Percentiles rank a stretch among this genome's conserved stretches.
Conservation (phyloP, 1,284 basidiomycete genomes). For the Blastosporella zonata region DNA sequence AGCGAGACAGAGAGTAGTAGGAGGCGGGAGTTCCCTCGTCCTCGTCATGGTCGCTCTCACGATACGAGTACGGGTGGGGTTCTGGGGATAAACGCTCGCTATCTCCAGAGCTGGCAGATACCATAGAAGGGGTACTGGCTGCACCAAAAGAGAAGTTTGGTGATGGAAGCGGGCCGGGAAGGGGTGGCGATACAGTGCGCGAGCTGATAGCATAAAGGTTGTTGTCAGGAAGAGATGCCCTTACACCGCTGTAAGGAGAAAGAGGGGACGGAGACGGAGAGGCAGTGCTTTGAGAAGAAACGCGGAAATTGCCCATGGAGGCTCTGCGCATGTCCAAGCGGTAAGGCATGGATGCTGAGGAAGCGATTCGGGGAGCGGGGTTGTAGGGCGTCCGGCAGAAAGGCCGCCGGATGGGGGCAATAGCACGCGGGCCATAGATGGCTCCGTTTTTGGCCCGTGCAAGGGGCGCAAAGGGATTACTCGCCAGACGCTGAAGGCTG, state of each 20-base stretch:
- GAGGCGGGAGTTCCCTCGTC: constrained; percentile 48
- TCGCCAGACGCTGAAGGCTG: constrained; percentile 54
- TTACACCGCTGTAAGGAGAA: constrained; percentile 36
- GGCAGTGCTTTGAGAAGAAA: constrained; percentile 27
- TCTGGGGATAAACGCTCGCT: constrained; percentile 52
- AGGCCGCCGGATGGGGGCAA: constrained; percentile 31
- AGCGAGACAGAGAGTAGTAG: constrained; percentile 48
- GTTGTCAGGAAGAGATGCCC: constrained; percentile 47
- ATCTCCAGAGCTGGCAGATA: constrained; percentile 43
- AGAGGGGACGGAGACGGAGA: constrained; percentile 38
- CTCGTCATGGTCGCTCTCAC: constrained; percentile 42
- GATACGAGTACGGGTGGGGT: constrained; percentile 37
- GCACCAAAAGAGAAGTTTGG: constrained; percentile 68
- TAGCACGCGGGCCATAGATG: constrained; percentile 38
- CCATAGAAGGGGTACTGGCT: constrained; percentile 43
- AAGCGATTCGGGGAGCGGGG: constrained; percentile 22
- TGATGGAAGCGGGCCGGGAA: constrained; percentile 68
- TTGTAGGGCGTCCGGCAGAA: constrained; percentile 25
- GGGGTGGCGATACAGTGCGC: constrained; percentile 49
- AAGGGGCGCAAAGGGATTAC: constrained; percentile 60
- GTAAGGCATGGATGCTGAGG: constrained; percentile 28
- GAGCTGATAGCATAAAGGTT: constrained; percentile 47
- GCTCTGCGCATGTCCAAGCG: constrained; percentile 37
- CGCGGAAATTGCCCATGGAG: constrained; percentile 40
- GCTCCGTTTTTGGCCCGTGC: constrained; percentile 55